Conservation (phyloP, 2,329 filamentous ascomycete genomes). For the Lecanicillium sp. region DNA sequence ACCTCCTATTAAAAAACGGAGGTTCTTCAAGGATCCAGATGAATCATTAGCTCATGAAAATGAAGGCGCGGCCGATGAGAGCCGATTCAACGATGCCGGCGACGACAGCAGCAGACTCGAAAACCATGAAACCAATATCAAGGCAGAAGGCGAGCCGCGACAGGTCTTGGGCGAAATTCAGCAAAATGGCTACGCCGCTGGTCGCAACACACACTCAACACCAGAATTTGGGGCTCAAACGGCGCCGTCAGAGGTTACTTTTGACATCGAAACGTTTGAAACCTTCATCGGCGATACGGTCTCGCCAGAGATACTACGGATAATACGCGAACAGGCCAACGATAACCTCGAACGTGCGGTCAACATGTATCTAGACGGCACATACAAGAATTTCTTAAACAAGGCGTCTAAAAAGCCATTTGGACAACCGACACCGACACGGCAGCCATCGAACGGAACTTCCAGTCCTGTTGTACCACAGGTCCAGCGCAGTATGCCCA, state of each 20-base stretch:
- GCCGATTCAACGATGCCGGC: slow-evolving; percentile 17
- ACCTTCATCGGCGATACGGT: slow-evolving; percentile 52
- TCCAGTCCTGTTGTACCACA: slow-evolving; percentile 10
- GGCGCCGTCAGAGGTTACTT: slow-evolving; percentile 22
- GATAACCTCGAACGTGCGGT: slow-evolving; percentile 53
- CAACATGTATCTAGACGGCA: slow-evolving; percentile 64
- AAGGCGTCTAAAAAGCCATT: slow-evolving; percentile 12
- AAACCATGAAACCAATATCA: slow-evolving; percentile 11
- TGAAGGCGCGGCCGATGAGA: slow-evolving; percentile 4
- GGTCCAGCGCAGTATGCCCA: slow-evolving; percentile 22
- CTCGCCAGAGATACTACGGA: slow-evolving; percentile 34
- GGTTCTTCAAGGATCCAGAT: slow-evolving; percentile 27
- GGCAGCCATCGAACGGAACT: slow-evolving; percentile 6
- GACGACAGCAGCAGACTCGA: too few species aligned
- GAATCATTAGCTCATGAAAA: slow-evolving; percentile 15
- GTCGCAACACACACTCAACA: not conserved
- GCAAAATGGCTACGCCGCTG: slow-evolving; percentile 8
- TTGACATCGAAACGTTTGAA: slow-evolving; percentile 51
- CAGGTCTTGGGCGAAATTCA: slow-evolving; percentile 10
- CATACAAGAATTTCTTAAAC: slow-evolving; percentile 46
- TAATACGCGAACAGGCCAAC: slow-evolving; percentile 46
- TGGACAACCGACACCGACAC: not conserved
- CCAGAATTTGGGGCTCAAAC: not conserved
- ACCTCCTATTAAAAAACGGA: slow-evolving; percentile 36
- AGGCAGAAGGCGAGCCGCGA: slow-evolving; percentile 12